Evolutionary conservation across 108 stramenopile species (phyloP), one percentile per base, ranked within the genome.

Genomic region (Cyclotella baltica): DNA sequence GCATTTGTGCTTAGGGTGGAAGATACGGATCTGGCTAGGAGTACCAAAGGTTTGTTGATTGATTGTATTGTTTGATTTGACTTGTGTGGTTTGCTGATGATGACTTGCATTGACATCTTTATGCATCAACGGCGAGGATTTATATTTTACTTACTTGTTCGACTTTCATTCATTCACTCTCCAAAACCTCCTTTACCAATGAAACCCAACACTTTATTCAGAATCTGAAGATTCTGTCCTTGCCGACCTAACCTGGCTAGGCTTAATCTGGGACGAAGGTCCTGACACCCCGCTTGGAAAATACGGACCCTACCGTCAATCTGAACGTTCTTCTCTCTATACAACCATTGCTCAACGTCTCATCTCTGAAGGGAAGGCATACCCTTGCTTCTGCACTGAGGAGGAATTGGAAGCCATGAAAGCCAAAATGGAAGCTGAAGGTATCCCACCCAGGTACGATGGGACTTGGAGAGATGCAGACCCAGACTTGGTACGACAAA

Each of bases 391-490:
- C 68, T 97, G 96, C 75, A 91, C 98, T 16, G 73, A 93, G 18
- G 98, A 98, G 74, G 97, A 98, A 73, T 86, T 98, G 48, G 94
- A 97, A 61, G 90, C 83, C 47, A 91, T 96, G 93, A 94, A 91
- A 87, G 93, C 84, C 30, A 78, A 84, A 69, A 91, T 90, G 78
- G 93, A 92, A 57, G 92, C 90, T 9, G 83, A 58, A 31, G 96
- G 95, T 15, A 86, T 89, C 27, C 90, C 89, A 20, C 89, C 92
- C 13, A 86, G 95, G 29, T 98, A 98, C 80, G 98, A 98, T 86
- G 93, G 96, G 11, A 96, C 93, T 16, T 98, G 98, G 98, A 86
- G 98, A 9, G 98, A 98, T 81, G 98, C 98, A 13, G 94, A 96
- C 73, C 88, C 94, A 22, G 95, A 86, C 22, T 65, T 88, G 43